These are phyloP conservation scores for Cornus florida DNA, from an alignment of 148 eudicot species.

Conservation along the genomic window DNA sequence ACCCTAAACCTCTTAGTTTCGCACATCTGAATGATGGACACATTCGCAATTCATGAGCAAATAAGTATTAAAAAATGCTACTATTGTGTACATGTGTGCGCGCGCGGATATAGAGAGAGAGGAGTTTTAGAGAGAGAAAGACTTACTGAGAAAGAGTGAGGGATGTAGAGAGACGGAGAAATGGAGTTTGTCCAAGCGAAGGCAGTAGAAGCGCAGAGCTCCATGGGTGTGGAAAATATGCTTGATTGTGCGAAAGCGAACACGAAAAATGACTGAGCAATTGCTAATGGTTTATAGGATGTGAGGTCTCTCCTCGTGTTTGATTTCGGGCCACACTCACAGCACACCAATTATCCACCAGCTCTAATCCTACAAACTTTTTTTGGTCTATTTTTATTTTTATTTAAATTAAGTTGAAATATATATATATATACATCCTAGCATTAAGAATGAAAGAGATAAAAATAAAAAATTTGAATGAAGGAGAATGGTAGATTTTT, in stretches of 20 bases:
- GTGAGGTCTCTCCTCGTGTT: not conserved
- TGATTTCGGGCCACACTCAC: not conserved
- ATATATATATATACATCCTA: no score
- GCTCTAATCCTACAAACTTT: not conserved
- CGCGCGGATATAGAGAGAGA: not conserved
- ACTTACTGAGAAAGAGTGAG: constrained; percentile 30
- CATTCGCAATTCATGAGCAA: not conserved
- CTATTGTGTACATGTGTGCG: no score
- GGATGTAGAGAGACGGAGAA: constrained; percentile 33
- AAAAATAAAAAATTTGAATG: no score
- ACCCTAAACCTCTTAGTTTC: constrained; percentile 35
- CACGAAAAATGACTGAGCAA: not conserved
- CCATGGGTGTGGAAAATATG: constrained; percentile 32
- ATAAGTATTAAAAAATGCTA: no score
- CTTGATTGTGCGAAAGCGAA: no score
- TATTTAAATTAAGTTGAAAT: no score
- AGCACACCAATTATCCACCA: not conserved
- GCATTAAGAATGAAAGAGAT: no score
- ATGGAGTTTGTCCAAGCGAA: constrained; percentile 50
- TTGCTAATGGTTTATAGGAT: no score
- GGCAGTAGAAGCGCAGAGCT: constrained; percentile 31
- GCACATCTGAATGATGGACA: constrained; percentile 14
- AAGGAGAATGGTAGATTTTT: no score
- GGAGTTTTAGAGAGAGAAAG: not conserved
- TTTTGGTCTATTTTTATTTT: no score